These are phyloP conservation scores for Conticribra weissflogii DNA, from an alignment of 108 stramenopile genomes.

Conservation along the genomic window DNA sequence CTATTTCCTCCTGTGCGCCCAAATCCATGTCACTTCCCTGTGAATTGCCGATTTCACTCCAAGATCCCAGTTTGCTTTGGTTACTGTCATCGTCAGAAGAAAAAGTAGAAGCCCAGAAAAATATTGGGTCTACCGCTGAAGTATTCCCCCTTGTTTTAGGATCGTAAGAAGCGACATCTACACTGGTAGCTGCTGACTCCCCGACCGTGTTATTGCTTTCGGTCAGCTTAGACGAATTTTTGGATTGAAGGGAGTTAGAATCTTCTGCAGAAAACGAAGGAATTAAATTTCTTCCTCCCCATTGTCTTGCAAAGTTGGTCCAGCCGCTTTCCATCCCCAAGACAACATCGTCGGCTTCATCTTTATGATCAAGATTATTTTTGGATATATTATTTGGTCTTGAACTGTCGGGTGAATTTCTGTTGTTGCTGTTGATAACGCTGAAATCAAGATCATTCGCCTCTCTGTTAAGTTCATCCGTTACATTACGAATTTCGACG, in stretches of 20 bases:
- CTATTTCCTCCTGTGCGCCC: too few relatives aligned
- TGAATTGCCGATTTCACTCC: not conserved
- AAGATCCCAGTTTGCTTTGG: not conserved
- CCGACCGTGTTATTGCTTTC: not conserved
- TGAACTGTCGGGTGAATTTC: too few relatives aligned
- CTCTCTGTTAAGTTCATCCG: too few relatives aligned
- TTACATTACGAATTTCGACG: too few relatives aligned
- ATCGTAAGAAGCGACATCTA: not conserved
- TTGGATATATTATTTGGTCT: not conserved
- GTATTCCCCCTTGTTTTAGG: not conserved
- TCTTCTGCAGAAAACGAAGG: not conserved
- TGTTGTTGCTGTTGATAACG: too few relatives aligned
- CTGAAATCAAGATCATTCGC: too few relatives aligned
- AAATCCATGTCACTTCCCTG: not conserved
- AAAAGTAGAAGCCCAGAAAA: not conserved
- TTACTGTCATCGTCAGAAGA: not conserved
- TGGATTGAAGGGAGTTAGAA: not conserved
- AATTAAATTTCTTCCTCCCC: not conserved
- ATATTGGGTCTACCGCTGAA: not conserved
- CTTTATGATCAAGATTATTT: not conserved
- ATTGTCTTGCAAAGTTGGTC: slow-evolving; percentile 2
- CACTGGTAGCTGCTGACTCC: not conserved
- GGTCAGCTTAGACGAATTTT: not conserved
- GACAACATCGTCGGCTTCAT: not conserved
- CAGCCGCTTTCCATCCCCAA: slow-evolving; percentile 13